phyloP scores from a whole-genome alignment of 441 rosid species.

The Geranium incanum region DNA sequence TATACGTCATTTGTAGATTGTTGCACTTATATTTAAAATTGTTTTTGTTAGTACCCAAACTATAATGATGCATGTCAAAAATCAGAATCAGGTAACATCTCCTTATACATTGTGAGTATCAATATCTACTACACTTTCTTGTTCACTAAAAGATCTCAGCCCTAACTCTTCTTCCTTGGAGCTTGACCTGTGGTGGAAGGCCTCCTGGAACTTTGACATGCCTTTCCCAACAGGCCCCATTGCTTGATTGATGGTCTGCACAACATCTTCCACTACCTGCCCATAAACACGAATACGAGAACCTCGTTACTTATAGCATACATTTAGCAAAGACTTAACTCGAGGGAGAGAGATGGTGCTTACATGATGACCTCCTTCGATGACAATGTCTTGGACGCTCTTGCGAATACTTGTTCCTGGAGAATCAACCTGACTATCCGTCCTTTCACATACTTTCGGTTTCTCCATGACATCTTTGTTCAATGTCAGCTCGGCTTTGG shows the following conservation, averaged over 20 bases:
- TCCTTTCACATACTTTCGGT: constrained; percentile 34
- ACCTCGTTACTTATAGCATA: not conserved
- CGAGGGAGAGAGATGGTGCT: constrained; percentile 12
- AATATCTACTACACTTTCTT: constrained; percentile 9
- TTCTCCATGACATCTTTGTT: constrained; percentile 30
- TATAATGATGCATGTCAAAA: too few relatives aligned
- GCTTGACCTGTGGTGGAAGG: constrained; percentile 38
- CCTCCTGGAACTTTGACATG: constrained; percentile 65
- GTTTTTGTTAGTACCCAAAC: too few relatives aligned
- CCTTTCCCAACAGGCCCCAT: constrained; percentile 82
- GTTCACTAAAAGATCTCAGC: constrained; percentile 25
- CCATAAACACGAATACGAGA: not conserved
- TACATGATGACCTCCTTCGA: constrained; percentile 70
- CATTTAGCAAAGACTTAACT: not conserved
- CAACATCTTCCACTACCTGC: constrained; percentile 75
- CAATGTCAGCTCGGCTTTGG: constrained; percentile 32
- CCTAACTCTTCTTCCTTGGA: constrained; percentile 30
- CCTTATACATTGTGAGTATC: not conserved
- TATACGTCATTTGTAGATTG: too few relatives aligned
- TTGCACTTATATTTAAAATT: too few relatives aligned
- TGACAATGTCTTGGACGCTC: constrained; percentile 78
- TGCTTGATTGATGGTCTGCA: constrained; percentile 78
- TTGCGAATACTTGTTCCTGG: constrained; percentile 69
- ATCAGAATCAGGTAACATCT: not conserved
- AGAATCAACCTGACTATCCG: constrained; percentile 47